These are phyloP conservation scores for Botrytis squamosa DNA, from an alignment of 2,329 filamentous ascomycete species.

Conservation along the genomic window DNA sequence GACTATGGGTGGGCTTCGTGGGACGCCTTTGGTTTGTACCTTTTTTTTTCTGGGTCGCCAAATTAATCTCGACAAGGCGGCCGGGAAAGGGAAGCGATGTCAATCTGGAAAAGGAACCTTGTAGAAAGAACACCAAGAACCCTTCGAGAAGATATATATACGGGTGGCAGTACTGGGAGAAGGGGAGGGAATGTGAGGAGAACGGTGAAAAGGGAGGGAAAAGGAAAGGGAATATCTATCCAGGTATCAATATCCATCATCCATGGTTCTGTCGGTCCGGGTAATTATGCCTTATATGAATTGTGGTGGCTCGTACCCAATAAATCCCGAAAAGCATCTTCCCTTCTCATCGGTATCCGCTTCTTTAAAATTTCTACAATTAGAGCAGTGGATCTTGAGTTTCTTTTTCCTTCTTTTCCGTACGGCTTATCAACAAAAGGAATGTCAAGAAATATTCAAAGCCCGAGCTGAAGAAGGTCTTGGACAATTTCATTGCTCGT, in stretches of 20 bases:
- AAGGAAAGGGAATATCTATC: no score
- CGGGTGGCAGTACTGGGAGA: neutral
- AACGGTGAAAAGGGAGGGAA: neutral
- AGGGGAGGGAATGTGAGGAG: neutral
- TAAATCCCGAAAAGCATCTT: neutral
- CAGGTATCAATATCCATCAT: neutral
- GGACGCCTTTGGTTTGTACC: slow-evolving; percentile 7
- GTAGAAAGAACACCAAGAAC: neutral
- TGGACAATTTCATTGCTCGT: neutral
- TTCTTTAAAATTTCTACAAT: slow-evolving; percentile 12
- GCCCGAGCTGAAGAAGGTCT: neutral
- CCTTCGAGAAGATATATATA: neutral
- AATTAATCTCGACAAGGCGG: slow-evolving; percentile 20
- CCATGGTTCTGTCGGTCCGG: neutral
- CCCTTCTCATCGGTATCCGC: neutral
- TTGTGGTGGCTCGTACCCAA: neutral
- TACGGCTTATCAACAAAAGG: neutral
- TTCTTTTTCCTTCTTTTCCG: neutral
- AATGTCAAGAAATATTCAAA: neutral
- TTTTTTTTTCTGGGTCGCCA: slow-evolving; percentile 13
- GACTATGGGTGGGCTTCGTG: slow-evolving; percentile 4
- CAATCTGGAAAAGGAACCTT: neutral
- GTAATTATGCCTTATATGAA: slow-evolving; percentile 12
- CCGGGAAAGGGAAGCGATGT: slow-evolving; percentile 2
- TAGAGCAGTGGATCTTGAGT: neutral